Percentiles rank a stretch among this genome's conserved stretches.
These are phyloP conservation scores for Penicillium tannophilum DNA, from an alignment of 495 filamentous ascomycete genomes.

Conservation along the genomic window DNA sequence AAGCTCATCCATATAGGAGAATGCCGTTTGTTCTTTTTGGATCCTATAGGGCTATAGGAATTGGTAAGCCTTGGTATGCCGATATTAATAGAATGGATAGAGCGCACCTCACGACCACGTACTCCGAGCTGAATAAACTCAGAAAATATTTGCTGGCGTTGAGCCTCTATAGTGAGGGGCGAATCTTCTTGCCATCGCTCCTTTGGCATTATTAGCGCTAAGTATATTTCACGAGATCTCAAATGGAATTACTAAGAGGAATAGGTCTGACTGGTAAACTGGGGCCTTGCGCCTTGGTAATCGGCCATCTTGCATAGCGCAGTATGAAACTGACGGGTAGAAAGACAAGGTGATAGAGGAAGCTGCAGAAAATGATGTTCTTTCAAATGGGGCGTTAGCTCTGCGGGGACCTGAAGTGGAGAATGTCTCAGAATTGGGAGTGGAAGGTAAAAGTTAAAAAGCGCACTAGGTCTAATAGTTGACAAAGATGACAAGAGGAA, in stretches of 20 bases:
- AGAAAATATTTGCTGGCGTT: slow-evolving; percentile 13
- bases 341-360: background rate
- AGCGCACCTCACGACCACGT: slow-evolving; percentile 10
- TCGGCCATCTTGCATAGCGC: background rate
- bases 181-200: slow-evolving; percentile 13
- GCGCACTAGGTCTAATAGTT: too few relatives aligned
- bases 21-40: background rate
- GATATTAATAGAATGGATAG: background rate
- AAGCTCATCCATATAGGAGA: background rate
- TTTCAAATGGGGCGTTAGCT: too few relatives aligned
- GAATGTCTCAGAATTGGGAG: too few relatives aligned
- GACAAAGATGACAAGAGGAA: too few relatives aligned
- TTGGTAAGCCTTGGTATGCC: background rate
- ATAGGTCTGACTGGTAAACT: slow-evolving; percentile 8
- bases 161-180: slow-evolving; percentile 9
- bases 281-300: background rate
- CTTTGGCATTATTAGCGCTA: slow-evolving; percentile 5
- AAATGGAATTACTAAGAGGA: slow-evolving; percentile 12
- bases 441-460: too few relatives aligned
- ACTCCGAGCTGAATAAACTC: slow-evolving; percentile 12
- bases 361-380: background rate
- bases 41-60: background rate
- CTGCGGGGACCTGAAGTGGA: too few relatives aligned
- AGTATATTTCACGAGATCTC: background rate
- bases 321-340: background rate